These are phyloP conservation scores for Penicillium roqueforti DNA, from an alignment of 495 filamentous ascomycete species.

Conservation along the genomic window DNA sequence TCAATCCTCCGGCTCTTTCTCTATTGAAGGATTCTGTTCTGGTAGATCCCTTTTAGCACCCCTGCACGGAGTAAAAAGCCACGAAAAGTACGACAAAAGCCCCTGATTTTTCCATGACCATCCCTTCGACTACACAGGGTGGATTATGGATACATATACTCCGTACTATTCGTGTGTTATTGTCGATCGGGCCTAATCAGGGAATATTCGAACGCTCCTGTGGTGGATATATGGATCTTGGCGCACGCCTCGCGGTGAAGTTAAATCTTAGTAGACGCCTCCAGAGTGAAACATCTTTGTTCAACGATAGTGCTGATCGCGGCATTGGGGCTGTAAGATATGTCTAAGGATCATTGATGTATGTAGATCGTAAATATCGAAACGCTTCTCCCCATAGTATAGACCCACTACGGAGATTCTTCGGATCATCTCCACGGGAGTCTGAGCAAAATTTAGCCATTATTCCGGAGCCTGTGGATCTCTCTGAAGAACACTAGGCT, in stretches of 20 bases:
- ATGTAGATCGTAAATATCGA: neutral
- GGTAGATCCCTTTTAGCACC: neutral
- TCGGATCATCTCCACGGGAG: neutral
- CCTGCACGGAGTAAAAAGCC: neutral
- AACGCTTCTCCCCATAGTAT: neutral
- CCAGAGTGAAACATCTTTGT: neutral
- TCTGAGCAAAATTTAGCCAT: neutral
- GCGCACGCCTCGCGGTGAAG: neutral
- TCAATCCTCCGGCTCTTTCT: neutral
- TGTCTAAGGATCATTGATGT: too few species aligned
- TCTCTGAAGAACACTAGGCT: neutral
- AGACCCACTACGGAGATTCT: neutral
- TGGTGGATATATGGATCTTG: neutral
- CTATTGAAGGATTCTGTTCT: neutral
- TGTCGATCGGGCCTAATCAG: slow-evolving; percentile 1
- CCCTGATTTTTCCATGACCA: neutral
- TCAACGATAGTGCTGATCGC: neutral
- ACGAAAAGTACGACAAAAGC: too few species aligned
- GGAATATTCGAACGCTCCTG: neutral
- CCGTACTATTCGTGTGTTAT: neutral
- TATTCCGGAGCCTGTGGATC: neutral
- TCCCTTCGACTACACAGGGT: neutral
- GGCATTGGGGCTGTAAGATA: neutral
- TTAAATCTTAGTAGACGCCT: neutral
- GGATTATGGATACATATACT: neutral